Percentiles rank a stretch among this genome's conserved stretches.
phyloP scores from a whole-genome alignment of 2,329 filamentous ascomycete genomes.

The Ascochyta clinopodiicola region DNA sequence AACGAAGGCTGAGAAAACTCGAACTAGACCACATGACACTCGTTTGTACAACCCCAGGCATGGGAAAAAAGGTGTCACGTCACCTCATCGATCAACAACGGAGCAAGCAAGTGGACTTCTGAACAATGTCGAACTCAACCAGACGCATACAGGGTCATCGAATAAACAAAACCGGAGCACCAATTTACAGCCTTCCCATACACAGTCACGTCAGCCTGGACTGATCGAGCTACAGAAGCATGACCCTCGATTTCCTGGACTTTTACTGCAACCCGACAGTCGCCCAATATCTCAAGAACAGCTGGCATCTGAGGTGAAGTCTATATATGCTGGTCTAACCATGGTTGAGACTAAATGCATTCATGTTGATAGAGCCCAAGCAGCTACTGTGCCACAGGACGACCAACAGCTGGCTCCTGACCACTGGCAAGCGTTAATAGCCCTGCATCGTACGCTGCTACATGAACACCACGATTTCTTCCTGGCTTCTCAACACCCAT shows the following conservation, averaged over 20 bases:
- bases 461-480: constrained; percentile 74
- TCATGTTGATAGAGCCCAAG: constrained; percentile 74
- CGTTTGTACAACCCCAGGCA: constrained; percentile 33
- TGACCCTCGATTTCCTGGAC: constrained; percentile 46
- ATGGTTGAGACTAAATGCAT: constrained; percentile 91
- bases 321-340: constrained; percentile 81
- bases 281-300: constrained; percentile 78
- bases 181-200: constrained; percentile 15
- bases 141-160: constrained; percentile 13
- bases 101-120: constrained; percentile 36
- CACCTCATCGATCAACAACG: constrained; percentile 28
- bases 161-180: constrained; percentile 25
- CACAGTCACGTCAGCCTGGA: constrained; percentile 28
- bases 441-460: constrained; percentile 78
- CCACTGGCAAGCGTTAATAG: constrained; percentile 85
- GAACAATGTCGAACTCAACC: background rate
- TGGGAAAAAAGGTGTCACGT: constrained; percentile 17
- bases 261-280: constrained; percentile 66
- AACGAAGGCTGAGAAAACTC: constrained; percentile 23
- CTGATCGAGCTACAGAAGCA: constrained; percentile 45
- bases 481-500: constrained; percentile 81
- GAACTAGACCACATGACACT: constrained; percentile 25
- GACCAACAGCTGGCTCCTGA: constrained; percentile 60
- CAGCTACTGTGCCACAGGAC: constrained; percentile 59
- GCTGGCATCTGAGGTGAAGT: constrained; percentile 79